Conservation (phyloP, 768 basidiomycete species). For the Lactarius sp. region DNA sequence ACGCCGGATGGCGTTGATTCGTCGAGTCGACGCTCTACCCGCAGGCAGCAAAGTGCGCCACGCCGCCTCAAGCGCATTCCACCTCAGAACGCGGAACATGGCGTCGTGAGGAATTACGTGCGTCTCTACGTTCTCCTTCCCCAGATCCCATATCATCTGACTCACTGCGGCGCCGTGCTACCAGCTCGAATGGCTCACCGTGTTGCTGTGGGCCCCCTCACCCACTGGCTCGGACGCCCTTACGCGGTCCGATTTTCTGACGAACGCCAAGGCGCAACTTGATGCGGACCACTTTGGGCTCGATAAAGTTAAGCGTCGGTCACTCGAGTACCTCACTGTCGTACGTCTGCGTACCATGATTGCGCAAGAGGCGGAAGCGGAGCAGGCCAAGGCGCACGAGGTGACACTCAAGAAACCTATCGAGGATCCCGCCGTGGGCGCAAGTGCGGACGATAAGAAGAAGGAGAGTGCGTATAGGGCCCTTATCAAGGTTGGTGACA, state of each 20-base stretch:
- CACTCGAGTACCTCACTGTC: slow-evolving; percentile 90
- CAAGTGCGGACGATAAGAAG: slow-evolving; percentile 15
- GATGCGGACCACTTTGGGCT: slow-evolving; percentile 91
- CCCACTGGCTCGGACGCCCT: slow-evolving; percentile 36
- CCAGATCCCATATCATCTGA: background rate
- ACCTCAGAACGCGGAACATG: slow-evolving; percentile 84
- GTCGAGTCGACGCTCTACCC: slow-evolving; percentile 69
- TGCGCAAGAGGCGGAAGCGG: slow-evolving; percentile 15
- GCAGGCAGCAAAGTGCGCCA: slow-evolving; percentile 74
- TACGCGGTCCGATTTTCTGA: slow-evolving; percentile 54
- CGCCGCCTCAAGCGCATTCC: slow-evolving; percentile 84
- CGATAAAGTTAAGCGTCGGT: slow-evolving; percentile 85
- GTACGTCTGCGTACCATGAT: slow-evolving; percentile 46
- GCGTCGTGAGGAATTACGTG: slow-evolving; percentile 81
- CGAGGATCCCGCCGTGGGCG: slow-evolving; percentile 17
- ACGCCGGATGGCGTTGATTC: slow-evolving; percentile 45
- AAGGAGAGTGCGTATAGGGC: background rate
- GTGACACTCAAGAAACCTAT: slow-evolving; percentile 23
- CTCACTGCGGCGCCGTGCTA: background rate
- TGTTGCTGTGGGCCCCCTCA: slow-evolving; percentile 75
- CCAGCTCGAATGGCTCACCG: slow-evolving; percentile 86
- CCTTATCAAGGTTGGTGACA: slow-evolving; percentile 18
- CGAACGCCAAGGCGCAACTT: slow-evolving; percentile 69
- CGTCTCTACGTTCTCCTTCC: slow-evolving; percentile 29
- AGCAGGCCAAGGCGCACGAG: slow-evolving; percentile 22